phyloP scores from a whole-genome alignment of 2,329 filamentous ascomycete genomes.

The Cladosporium sp. region DNA sequence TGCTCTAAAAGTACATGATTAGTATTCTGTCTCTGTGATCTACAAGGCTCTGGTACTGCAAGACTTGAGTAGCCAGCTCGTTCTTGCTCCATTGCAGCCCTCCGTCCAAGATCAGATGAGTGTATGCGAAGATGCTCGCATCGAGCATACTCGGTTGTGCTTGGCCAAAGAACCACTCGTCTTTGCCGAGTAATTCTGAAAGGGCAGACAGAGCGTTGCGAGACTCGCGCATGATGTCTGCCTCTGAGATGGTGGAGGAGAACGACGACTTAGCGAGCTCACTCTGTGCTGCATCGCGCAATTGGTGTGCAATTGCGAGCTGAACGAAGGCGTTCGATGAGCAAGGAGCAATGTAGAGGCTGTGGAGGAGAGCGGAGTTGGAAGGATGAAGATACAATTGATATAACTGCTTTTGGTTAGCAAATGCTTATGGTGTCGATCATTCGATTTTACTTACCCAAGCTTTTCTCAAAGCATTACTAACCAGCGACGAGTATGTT shows the following conservation, averaged over 20 bases:
- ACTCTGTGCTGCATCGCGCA: constrained; percentile 67
- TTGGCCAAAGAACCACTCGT: constrained; percentile 59
- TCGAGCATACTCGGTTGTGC: constrained; percentile 70
- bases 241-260: constrained; percentile 32
- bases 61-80: constrained; percentile 55
- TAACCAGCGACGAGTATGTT: constrained; percentile 74
- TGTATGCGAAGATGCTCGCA: constrained; percentile 86
- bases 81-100: constrained; percentile 64
- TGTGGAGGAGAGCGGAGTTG: constrained; percentile 65
- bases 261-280: constrained; percentile 64
- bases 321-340: constrained; percentile 60
- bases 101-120: constrained; percentile 70
- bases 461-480: constrained; percentile 73
- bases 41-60: constrained; percentile 58
- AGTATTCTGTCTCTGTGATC: constrained; percentile 59
- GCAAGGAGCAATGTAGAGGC: constrained; percentile 66
- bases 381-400: constrained; percentile 69
- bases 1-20: constrained; percentile 42
- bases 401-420: constrained; percentile 54
- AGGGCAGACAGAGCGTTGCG: constrained; percentile 60
- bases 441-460: constrained; percentile 60
- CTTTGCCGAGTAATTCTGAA: constrained; percentile 53
- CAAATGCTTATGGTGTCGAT: background rate
- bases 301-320: constrained; percentile 57
- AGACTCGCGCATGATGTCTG: constrained; percentile 57